Base-by-base conservation (phyloP, 208 protist genomes). In the Lotmaria passim region DNA sequence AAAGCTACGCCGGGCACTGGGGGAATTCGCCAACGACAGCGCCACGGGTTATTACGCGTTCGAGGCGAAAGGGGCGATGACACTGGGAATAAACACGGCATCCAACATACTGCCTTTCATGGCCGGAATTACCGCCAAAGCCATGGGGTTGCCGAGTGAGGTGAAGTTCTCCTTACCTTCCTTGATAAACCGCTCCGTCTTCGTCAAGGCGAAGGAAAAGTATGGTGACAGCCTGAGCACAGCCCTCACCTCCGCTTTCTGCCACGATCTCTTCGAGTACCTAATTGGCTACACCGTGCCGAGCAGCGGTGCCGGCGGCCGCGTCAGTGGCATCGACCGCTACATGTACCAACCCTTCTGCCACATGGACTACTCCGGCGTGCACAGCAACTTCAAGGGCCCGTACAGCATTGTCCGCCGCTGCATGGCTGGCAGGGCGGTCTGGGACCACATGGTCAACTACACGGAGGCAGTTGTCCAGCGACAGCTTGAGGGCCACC, bases 341-440 rank as follows among this genome's bases (percentile, higher is more conserved):
- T 72, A 93, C 64, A 59, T 73, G 24, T 90, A 78, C 70, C 61
- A 75, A 5, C 84, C 87, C 7, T 78, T 89, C n/a, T 93, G 84
- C 58, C 78, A 93, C 59, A 24, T 74, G 1, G 73, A 88, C 30
- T 93, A 89, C 59, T 73, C 72, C 7, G 75, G 69, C 7, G 41
- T 67, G 12, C 58, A 73, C 26, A 65, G 82, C 33, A 90, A 90
- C 63, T 87, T 83, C 31, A 51, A 79, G 30, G 83, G 87, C 15
- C 71, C 79, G 11, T 89, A 85, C 75, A 90, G 87, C 67, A 90
- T 93, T 33, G 41, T 77, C 5, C 52, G 62, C 21, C 81, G 87
- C 19, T 93, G 84, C 62, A 85, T 93, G 33, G 84, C 70, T 26
- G 62, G 73, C 17, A 48, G 74, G 15, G 51, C 80, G 60, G 84